Evolutionary conservation across 345 rosid species (phyloP), one percentile per base, ranked within the genome.

Genomic region (Gossypium australe): DNA sequence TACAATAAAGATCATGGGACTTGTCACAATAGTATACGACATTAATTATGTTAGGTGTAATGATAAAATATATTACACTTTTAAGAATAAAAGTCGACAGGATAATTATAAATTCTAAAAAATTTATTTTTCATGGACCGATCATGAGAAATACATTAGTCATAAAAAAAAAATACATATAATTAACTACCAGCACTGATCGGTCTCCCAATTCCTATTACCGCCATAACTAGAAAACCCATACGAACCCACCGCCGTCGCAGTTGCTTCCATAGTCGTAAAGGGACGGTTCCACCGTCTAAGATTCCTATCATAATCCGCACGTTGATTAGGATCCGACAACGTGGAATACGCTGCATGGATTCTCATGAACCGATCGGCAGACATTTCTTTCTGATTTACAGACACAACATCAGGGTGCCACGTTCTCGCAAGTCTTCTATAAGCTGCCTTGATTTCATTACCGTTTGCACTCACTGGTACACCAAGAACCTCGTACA

Each of bases 171-270:
- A 29, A 29, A 34, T 34, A 34, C 7, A 5, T 34, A 34, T 47
- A 67, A 22, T 22, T 0, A 11, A 25, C 84, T 90, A 88, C 94
- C 94, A 85, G 47, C 94, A 88, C 80, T 90, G 92, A 55, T 90
- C 94, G 10, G 88, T 87, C 82, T 88, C 92, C 92, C 94, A 88
- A 20, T 79, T 88, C 41, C 81, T 83, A 59, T 25, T 6, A 16
- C 61, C 1, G 9, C 67, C 11, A 56, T 71, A 81, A 27, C 83
- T 69, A 12, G 83, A 80, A 71, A 75, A 80, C 25, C 76, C 64
- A 2, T 80, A 75, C 0, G 70, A 16, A 7, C 70, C 41, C 12
- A 65, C 72, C 0, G 86, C 59, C 4, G 84, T 77, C 0, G 87
- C 81, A 80, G 67, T 55, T 20, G 80, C 41, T 59, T 12, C 79